Percentiles rank a stretch among this genome's conserved stretches.
These are phyloP conservation scores for Mangifera indica DNA, from an alignment of 345 rosid genomes.

Conservation along the genomic window DNA sequence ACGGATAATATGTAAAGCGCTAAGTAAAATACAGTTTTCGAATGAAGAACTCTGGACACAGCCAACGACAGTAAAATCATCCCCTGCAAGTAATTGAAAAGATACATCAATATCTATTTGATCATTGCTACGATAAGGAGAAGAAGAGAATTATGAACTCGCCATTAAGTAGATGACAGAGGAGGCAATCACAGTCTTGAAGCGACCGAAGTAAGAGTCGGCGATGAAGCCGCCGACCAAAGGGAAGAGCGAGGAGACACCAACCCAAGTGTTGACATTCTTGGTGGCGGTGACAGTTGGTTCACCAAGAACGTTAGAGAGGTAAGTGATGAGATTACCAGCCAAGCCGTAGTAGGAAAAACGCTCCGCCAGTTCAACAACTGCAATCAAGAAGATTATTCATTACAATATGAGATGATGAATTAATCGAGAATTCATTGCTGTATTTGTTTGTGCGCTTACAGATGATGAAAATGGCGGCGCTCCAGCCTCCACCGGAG, in stretches of 20 bases:
- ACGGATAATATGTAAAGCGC: slow-evolving; percentile 70
- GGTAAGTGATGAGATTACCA: slow-evolving; percentile 68
- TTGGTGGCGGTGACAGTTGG: slow-evolving; percentile 57
- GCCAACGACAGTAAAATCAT: slow-evolving; percentile 63
- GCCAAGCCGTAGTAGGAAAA: slow-evolving; percentile 82
- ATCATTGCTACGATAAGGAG: background rate
- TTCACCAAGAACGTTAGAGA: slow-evolving; percentile 61
- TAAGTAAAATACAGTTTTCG: slow-evolving; percentile 51
- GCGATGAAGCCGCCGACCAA: slow-evolving; percentile 72
- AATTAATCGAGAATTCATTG: no score
- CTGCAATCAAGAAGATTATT: slow-evolving; percentile 31
- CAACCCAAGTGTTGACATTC: slow-evolving; percentile 76
- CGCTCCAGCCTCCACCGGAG: slow-evolving; percentile 68
- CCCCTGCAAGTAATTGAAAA: slow-evolving; percentile 42
- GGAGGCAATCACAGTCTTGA: slow-evolving; percentile 70
- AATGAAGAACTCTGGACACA: slow-evolving; percentile 44
- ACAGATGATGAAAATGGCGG: slow-evolving; percentile 91
- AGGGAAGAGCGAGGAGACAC: slow-evolving; percentile 74
- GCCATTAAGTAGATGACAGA: slow-evolving; percentile 59
- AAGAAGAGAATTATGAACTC: background rate
- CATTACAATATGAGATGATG: no score
- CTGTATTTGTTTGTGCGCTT: slow-evolving; percentile 19
- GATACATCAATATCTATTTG: background rate
- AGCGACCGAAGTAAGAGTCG: slow-evolving; percentile 84
- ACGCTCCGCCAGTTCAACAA: slow-evolving; percentile 77